Conservation (phyloP, 805 yeast species). For the Blastobotrys robertii region DNA sequence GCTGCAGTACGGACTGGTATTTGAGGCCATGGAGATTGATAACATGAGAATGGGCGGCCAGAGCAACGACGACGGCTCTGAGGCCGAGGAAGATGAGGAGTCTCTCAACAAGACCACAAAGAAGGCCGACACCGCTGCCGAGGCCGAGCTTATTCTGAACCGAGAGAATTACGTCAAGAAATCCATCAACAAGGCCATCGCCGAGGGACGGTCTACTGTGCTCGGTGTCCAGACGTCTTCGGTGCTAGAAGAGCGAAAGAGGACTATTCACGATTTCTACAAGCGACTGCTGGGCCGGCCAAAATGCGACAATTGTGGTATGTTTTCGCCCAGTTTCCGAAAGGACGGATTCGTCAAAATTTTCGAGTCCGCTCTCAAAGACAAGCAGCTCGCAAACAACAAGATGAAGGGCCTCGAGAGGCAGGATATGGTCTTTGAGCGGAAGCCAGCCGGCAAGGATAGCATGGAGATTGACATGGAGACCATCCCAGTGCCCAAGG, state of each 20-base stretch:
- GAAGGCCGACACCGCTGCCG: conserved; percentile 24
- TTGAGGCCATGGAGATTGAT: conserved; percentile 69
- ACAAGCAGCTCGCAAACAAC: conserved; percentile 68
- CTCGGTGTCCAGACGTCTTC: conserved; percentile 74
- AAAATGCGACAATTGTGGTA: conserved; percentile 91
- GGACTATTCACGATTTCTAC: conserved; percentile 58
- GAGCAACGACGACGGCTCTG: conserved; percentile 36
- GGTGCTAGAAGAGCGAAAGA: conserved; percentile 79
- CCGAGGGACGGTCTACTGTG: conserved; percentile 61
- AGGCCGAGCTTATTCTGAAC: conserved; percentile 41
- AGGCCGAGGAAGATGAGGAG: conserved; percentile 37
- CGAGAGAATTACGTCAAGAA: conserved; percentile 63
- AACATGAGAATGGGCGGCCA: conserved; percentile 37
- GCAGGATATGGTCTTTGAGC: conserved; percentile 53
- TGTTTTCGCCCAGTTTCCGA: conserved; percentile 89
- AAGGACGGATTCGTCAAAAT: conserved; percentile 91
- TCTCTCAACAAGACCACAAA: conserved; percentile 21
- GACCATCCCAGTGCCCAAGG: conserved; percentile 34
- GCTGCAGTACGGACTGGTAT: conserved; percentile 78
- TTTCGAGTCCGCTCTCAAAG: conserved; percentile 77
- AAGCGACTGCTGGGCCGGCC: conserved; percentile 63
- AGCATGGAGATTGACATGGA: conserved; percentile 29
- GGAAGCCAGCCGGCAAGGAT: conserved; percentile 18
- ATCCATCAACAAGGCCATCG: conserved; percentile 63
- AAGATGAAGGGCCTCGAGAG: conserved; percentile 70